phyloP scores from a whole-genome alignment of 2,329 filamentous ascomycete species.

The Alternaria sp. region DNA sequence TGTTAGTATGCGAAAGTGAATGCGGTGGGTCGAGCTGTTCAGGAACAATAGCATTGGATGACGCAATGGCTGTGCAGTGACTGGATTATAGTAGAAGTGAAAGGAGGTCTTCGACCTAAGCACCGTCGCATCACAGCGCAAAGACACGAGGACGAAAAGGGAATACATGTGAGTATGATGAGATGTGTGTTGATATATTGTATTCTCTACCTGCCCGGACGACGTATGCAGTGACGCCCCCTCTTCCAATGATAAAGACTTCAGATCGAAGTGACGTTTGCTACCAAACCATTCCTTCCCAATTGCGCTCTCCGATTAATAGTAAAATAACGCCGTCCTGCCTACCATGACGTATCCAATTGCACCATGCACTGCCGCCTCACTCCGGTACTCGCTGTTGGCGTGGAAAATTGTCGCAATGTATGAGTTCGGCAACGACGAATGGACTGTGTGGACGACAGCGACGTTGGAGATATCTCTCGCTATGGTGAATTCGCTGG shows the following conservation, averaged over 20 bases:
- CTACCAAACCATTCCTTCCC: background rate
- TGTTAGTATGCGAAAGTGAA: background rate
- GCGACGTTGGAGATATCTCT: background rate
- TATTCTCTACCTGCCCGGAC: background rate
- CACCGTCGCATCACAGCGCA: background rate
- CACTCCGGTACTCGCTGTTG: background rate
- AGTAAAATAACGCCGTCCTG: background rate
- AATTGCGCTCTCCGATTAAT: background rate
- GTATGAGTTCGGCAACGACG: background rate
- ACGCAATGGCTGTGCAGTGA: background rate
- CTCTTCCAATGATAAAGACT: background rate
- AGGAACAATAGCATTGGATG: background rate
- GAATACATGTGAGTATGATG: background rate
- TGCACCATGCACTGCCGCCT: background rate
- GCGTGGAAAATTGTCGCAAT: accelerated
- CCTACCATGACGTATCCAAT: background rate
- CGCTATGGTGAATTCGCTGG: background rate
- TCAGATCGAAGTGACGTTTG: background rate
- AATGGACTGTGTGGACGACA: background rate
- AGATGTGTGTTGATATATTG: background rate
- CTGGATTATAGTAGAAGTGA: background rate
- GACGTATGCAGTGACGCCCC: background rate
- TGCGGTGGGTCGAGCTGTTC: background rate
- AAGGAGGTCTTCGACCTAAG: background rate
- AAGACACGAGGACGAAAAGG: background rate